Base-by-base conservation (phyloP, 164 flowering plant genomes). In the Annona squamosa region DNA sequence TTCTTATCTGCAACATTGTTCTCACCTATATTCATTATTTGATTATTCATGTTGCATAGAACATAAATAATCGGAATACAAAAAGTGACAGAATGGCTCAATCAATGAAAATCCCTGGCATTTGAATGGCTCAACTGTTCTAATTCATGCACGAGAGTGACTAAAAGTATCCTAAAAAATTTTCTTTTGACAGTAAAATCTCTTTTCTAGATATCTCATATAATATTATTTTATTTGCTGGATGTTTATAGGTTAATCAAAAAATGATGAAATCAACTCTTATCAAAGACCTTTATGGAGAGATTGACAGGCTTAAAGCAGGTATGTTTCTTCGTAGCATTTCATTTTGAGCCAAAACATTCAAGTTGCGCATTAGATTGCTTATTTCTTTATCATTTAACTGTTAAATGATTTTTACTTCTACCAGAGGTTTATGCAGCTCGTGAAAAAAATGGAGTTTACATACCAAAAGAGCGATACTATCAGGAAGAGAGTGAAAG, bases 231-330 rank as follows among this genome's bases (percentile, higher is more conserved):
- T 13, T 52, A 52, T 52, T 52, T 12, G 59, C 9, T 52, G 59
- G 59, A 26, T 52, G 13, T 70, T 82, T 71, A 69, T 75, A 96
- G 99, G 97, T 96, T 3, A 96, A 93, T 74, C 98, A 93, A 79
- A 92, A 96, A 78, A 91, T 96, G 98, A 93, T 91, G 97, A 96
- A 96, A 81, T 79, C 98, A 46, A 91, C 98, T 67, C 92, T 96
- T 62, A 96, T 96, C 44, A 96, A 93, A 76, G 99, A 96, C 76
- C 92, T 96, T 41, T 96, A 96, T 83, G 93, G 97, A 75, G 99
- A 96, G 83, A 96, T 96, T 71, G 99, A 96, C 45, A 85, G 98
- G 1, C 91, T 96, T 46, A 96, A 96, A 80, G 91, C 86, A 70
- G 99, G 98, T 93, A 74, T 65, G 44, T 3, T 65, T 45, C n/a